Conservation (phyloP, 352 stramenopile genomes). For the Halophytophthora polymorphica region DNA sequence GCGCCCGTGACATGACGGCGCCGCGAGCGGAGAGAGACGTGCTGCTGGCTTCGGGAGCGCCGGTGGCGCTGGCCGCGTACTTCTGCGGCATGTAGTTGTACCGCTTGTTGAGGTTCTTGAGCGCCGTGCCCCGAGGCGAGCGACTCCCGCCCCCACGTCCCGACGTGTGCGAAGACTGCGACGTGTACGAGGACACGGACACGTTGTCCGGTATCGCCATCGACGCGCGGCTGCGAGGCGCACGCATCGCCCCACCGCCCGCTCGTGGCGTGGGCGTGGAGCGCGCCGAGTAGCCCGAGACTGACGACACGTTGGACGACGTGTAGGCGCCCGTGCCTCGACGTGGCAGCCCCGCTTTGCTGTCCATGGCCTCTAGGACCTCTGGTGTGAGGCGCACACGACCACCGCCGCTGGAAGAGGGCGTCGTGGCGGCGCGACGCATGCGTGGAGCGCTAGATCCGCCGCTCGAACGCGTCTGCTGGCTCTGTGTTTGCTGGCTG, state of each 20-base stretch:
- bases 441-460: neutral
- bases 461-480: slow-evolving; percentile 16
- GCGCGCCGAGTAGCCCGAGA: slow-evolving; percentile 58
- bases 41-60: slow-evolving; percentile 26
- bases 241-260: slow-evolving; percentile 16
- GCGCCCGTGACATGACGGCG: slow-evolving; percentile 62
- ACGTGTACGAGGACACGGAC: slow-evolving; percentile 60
- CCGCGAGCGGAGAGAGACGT: slow-evolving; percentile 70
- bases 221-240: slow-evolving; percentile 25
- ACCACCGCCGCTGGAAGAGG: slow-evolving; percentile 17
- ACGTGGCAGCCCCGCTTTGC: slow-evolving; percentile 43
- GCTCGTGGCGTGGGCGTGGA: slow-evolving; percentile 27
- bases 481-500: slow-evolving; percentile 10
- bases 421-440: slow-evolving; percentile 8
- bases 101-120: slow-evolving; percentile 54
- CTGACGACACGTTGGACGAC: slow-evolving; percentile 62
- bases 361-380: slow-evolving; percentile 55
- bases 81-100: slow-evolving; percentile 72
- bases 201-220: slow-evolving; percentile 39
- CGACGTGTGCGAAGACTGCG: slow-evolving; percentile 39
- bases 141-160: slow-evolving; percentile 16
- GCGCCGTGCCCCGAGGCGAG: slow-evolving; percentile 37
- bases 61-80: slow-evolving; percentile 38
- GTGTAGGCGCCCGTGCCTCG: slow-evolving; percentile 44
- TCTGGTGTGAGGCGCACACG: slow-evolving; percentile 58